Evolutionary conservation across 2,329 filamentous ascomycete species (phyloP).

Genomic region (Didymella glomerata): DNA sequence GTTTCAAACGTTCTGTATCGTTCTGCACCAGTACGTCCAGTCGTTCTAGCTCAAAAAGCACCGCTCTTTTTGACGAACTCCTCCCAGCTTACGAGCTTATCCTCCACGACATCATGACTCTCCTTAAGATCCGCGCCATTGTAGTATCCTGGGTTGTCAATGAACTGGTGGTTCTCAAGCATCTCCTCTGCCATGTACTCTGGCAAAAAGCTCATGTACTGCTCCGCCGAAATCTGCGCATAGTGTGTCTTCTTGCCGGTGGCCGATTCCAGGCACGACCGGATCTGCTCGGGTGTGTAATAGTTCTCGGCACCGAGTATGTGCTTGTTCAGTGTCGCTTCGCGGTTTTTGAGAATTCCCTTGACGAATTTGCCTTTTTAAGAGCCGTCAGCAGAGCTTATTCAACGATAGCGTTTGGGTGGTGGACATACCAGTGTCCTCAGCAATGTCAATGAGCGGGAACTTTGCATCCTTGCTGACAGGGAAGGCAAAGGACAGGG

Average conservation of each 20-base stretch:
- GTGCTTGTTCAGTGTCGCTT: slow-evolving; percentile 51
- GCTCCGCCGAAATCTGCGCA: slow-evolving; percentile 33
- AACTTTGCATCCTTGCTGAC: slow-evolving; percentile 35
- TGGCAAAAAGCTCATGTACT: slow-evolving; percentile 54
- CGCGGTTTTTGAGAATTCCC: slow-evolving; percentile 24
- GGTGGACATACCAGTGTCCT: slow-evolving; percentile 55
- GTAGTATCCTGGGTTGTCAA: slow-evolving; percentile 64
- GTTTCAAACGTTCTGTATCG: too few relatives aligned
- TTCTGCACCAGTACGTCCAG: too few relatives aligned
- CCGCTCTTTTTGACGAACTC: slow-evolving; percentile 17
- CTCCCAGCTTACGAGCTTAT: slow-evolving; percentile 10
- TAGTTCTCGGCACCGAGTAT: slow-evolving; percentile 54
- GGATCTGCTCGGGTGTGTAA: slow-evolving; percentile 35
- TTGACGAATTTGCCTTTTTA: slow-evolving; percentile 43
- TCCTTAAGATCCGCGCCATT: slow-evolving; percentile 55
- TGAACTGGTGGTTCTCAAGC: slow-evolving; percentile 62
- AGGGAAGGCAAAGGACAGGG: slow-evolving; percentile 25
- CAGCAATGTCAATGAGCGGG: slow-evolving; percentile 56
- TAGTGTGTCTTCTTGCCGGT: slow-evolving; percentile 26
- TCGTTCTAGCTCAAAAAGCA: not conserved
- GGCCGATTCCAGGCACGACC: slow-evolving; percentile 50
- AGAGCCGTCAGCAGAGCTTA: not conserved
- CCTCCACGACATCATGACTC: slow-evolving; percentile 36
- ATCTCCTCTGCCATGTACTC: slow-evolving; percentile 59
- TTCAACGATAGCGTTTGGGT: not conserved